A percentile compares a stretch with the other conserved stretches of the same genome.
Evolutionary conservation across 2,329 filamentous ascomycete genomes (phyloP).

Genomic region (Stromatinia cepivora): DNA sequence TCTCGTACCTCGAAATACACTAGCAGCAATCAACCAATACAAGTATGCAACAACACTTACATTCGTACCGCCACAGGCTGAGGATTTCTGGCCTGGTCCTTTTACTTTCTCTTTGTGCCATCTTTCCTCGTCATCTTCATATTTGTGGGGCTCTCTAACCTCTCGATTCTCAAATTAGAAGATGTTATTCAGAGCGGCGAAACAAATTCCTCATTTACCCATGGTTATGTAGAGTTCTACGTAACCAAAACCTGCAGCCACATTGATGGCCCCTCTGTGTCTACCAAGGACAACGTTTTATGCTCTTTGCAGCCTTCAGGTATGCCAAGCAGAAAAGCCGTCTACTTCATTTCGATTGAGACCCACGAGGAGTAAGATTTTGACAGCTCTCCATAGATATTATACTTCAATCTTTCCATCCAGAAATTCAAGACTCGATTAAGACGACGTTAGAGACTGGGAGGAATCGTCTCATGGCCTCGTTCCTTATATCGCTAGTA

Average conservation of each 20-base stretch:
- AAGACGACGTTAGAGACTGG: background rate
- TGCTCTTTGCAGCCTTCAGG: background rate
- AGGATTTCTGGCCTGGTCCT: background rate
- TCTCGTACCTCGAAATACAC: background rate
- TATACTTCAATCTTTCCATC: background rate
- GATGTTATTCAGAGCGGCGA: background rate
- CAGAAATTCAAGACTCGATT: background rate
- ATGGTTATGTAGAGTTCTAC: background rate
- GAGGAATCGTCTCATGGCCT: background rate
- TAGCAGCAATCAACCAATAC: background rate
- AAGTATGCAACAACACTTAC: background rate
- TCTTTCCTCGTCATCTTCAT: background rate
- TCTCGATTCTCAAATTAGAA: background rate
- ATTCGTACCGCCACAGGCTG: background rate
- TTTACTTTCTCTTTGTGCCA: background rate
- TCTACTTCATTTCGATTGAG: background rate
- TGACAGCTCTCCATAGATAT: background rate
- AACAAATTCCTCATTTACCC: background rate
- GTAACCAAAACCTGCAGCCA: background rate
- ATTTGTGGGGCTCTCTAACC: background rate
- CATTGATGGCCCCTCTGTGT: background rate
- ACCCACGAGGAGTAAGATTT: too few species aligned
- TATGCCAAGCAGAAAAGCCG: background rate
- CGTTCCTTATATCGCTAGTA: background rate
- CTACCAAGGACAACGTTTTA: background rate